Evolutionary conservation across 2,329 filamentous ascomycete species (phyloP).

Genomic region (Tothia fuscella): DNA sequence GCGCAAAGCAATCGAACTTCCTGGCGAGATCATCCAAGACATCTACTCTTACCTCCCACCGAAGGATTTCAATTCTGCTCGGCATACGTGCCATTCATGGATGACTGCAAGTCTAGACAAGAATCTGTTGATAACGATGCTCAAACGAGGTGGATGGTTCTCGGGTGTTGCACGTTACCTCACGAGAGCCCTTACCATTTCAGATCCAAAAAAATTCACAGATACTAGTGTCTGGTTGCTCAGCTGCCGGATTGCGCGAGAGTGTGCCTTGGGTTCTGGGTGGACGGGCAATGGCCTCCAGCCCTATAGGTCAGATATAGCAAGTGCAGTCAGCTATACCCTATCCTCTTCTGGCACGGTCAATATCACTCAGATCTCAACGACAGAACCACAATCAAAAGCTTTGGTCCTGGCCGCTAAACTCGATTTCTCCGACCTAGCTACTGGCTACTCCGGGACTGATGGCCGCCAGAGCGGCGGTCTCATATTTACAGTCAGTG

Average conservation of each 20-base stretch:
- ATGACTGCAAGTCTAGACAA: constrained; percentile 45
- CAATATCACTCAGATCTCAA: constrained; percentile 3
- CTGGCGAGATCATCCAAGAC: constrained; percentile 37
- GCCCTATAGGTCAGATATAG: too few relatives aligned
- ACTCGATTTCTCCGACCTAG: constrained; percentile 26
- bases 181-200: not conserved
- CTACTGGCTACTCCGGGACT: constrained; percentile 15
- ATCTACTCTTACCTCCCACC: constrained; percentile 35
- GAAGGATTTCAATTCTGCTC: constrained; percentile 46
- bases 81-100: constrained; percentile 49
- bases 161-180: constrained; percentile 13
- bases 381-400: constrained; percentile 1
- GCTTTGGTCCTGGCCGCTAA: too few relatives aligned
- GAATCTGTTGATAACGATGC: constrained; percentile 39
- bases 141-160: constrained; percentile 44
- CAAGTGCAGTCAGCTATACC: not conserved
- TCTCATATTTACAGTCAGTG: constrained; percentile 41
- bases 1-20: constrained; percentile 28
- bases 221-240: constrained; percentile 20
- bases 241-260: constrained; percentile 36
- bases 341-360: constrained; percentile 14
- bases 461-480: constrained; percentile 14
- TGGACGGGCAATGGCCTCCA: constrained; percentile 27
- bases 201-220: not conserved
- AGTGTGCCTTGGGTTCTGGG: constrained; percentile 33